Base-by-base conservation (phyloP, 257 asterid species). In the Leptodermis oblonga region DNA sequence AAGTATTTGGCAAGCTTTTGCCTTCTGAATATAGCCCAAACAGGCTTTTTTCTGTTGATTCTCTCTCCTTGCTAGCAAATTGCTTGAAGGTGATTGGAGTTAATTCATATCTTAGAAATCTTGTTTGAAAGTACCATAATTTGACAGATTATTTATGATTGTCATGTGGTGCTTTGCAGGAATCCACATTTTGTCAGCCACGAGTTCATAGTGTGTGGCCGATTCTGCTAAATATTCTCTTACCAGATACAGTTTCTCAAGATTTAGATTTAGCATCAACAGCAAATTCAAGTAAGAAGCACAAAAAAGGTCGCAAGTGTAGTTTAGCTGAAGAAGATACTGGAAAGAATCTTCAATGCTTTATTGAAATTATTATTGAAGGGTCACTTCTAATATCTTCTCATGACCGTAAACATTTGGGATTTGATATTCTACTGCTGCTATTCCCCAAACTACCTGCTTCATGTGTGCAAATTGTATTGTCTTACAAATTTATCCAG, bases 151-250 rank as follows among this genome's bases (percentile, higher is more conserved):
- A 43, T 58, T 10, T 76, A 59, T 41, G 64, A 64, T 70, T 70
- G 71, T 79, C 74, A 30, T 54, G 61, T 80, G 69, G 58, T 4
- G 71, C 77, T 52, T 77, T 78, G 71, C 83, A 94, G 99, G 99
- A 94, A 72, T 89, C 97, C 59, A 86, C 95, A 67, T 91, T 91
- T 83, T 91, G 96, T 77, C 97, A 87, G 80, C 99, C 98, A 54
- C 88, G 97, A 46, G 81, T 86, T 70, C 99, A 94, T 69, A 79
- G 92, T 73, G 78, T 94, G 68, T 94, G 99, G 99, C 81, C 86
- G 69, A 79, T 81, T 77, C 74, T 94, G 92, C 81, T 91, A 68
- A 76, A 79, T 74, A 73, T 77, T 72, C 90, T 94, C 52, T 77
- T 94, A 71, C 95, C 93, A 34, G 95, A 91, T 30, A 43, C 51